Percentiles rank a stretch among this genome's conserved stretches.
These are phyloP conservation scores for Boletus subparvulus DNA, from an alignment of 768 basidiomycete species.

Conservation along the genomic window DNA sequence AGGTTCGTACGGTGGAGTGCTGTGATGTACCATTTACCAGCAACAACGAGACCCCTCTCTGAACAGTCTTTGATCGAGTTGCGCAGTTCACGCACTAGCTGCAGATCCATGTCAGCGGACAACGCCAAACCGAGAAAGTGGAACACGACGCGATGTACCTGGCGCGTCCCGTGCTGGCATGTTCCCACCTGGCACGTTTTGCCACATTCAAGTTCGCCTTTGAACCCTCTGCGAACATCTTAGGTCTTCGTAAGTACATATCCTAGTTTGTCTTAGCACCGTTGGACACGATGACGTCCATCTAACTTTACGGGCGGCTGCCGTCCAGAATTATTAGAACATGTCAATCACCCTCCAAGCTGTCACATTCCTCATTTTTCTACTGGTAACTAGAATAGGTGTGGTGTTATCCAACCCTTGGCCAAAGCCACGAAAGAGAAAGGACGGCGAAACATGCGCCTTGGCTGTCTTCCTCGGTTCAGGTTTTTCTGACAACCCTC, in stretches of 20 bases:
- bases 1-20: constrained; percentile 6
- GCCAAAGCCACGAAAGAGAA: constrained; percentile 15
- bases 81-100: constrained; percentile 56
- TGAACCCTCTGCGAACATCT: too few relatives aligned
- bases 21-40: constrained; percentile 70
- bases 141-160: not conserved
- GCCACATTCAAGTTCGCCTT: not conserved
- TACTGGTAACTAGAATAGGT: constrained; percentile 22
- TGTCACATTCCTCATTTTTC: not conserved
- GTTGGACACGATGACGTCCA: not conserved
- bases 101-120: constrained; percentile 41
- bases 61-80: constrained; percentile 69
- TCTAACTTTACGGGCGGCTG: not conserved
- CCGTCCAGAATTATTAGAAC: not conserved
- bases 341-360: constrained; percentile 16
- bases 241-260: not conserved
- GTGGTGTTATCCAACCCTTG: constrained; percentile 13
- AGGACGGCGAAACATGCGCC: constrained; percentile 34
- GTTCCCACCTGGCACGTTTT: constrained; percentile 14
- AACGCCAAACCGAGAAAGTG: not conserved
- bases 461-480: constrained; percentile 93
- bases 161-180: not conserved
- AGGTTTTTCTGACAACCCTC: constrained; percentile 48
- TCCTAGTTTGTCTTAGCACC: not conserved
- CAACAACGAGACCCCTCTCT: constrained; percentile 64